Conservation (phyloP, 495 filamentous ascomycete genomes). For the Sporormia fimetaria region DNA sequence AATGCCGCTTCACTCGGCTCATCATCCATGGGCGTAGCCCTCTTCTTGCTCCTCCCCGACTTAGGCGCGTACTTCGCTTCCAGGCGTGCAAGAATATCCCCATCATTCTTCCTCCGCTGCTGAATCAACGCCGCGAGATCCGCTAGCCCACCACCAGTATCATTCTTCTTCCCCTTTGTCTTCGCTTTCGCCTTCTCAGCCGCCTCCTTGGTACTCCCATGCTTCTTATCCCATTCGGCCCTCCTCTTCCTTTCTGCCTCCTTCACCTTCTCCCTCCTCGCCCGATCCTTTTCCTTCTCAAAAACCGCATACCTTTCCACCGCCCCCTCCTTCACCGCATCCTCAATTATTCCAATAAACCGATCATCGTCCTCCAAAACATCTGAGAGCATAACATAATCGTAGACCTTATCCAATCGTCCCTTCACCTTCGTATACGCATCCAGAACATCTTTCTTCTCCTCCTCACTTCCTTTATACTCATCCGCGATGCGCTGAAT, state of each 20-base stretch:
- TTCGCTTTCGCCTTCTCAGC: conserved; percentile 27
- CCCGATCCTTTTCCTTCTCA: conserved; percentile 46
- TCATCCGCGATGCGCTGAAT: conserved; percentile 59
- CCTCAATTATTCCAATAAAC: conserved; percentile 67
- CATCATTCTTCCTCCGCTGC: conserved; percentile 41
- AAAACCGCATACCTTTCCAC: conserved; percentile 58
- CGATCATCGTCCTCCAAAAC: conserved; percentile 77
- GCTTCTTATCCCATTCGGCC: conserved; percentile 40
- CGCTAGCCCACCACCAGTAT: conserved; percentile 30
- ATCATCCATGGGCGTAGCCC: conserved; percentile 32
- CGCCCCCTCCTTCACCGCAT: conserved; percentile 58
- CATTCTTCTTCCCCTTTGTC: conserved; percentile 9
- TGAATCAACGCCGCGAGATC: conserved; percentile 51
- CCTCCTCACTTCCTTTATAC: conserved; percentile 84
- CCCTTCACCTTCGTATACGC: conserved; percentile 62
- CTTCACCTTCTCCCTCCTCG: conserved; percentile 39
- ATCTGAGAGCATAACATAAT: conserved; percentile 73
- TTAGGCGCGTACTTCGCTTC: conserved; percentile 61
- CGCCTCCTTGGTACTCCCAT: conserved; percentile 25
- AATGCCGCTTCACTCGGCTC: conserved; percentile 63
- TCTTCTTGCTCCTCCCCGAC: conserved; percentile 40
- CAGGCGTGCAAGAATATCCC: conserved; percentile 51
- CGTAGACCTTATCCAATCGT: conserved; percentile 63
- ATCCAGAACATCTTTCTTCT: conserved; percentile 60
- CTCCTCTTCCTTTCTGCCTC: conserved; percentile 67